A percentile compares a stretch with the other conserved stretches of the same genome.
These are phyloP conservation scores for Calonectria naviculata DNA, from an alignment of 2,329 filamentous ascomycete species.

Conservation along the genomic window DNA sequence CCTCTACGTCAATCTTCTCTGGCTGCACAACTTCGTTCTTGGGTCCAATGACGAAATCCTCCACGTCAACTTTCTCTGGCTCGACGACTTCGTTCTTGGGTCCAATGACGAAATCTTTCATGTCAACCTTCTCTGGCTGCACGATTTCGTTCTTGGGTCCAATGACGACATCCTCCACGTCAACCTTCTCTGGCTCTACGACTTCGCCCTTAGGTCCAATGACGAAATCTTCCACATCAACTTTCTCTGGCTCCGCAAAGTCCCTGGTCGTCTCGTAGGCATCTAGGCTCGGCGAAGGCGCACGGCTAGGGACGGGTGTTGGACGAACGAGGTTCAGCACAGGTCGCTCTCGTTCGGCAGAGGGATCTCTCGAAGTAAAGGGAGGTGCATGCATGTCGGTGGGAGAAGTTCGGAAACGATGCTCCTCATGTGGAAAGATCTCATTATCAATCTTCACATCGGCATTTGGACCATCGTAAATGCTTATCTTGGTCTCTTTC, in stretches of 20 bases:
- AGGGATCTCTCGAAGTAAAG: slow-evolving; percentile 62
- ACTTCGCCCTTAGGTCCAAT: no score
- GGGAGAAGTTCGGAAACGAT: slow-evolving; percentile 45
- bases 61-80: no score
- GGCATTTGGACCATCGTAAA: slow-evolving; percentile 70
- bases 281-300: slow-evolving; percentile 56
- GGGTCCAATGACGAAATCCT: slow-evolving; percentile 52
- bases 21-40: slow-evolving; percentile 55
- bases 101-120: slow-evolving; percentile 46
- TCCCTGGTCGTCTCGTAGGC: slow-evolving; percentile 28
- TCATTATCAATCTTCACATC: slow-evolving; percentile 72
- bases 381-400: slow-evolving; percentile 42
- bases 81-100: no score
- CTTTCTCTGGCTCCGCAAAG: slow-evolving; percentile 25
- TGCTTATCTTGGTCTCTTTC: slow-evolving; percentile 55
- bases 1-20: no score
- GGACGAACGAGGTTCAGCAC: slow-evolving; percentile 71
- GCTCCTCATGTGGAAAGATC: slow-evolving; percentile 64
- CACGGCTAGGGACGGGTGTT: slow-evolving; percentile 60
- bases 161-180: slow-evolving; percentile 49
- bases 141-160: slow-evolving; percentile 56
- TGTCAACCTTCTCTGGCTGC: slow-evolving; percentile 31
- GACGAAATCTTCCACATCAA: not conserved
- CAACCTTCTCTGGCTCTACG: not conserved
- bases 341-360: slow-evolving; percentile 66